A percentile compares a stretch with the other conserved stretches of the same genome.
Conservation (phyloP, 2,329 filamentous ascomycete genomes). For the Fusarium sp. region DNA sequence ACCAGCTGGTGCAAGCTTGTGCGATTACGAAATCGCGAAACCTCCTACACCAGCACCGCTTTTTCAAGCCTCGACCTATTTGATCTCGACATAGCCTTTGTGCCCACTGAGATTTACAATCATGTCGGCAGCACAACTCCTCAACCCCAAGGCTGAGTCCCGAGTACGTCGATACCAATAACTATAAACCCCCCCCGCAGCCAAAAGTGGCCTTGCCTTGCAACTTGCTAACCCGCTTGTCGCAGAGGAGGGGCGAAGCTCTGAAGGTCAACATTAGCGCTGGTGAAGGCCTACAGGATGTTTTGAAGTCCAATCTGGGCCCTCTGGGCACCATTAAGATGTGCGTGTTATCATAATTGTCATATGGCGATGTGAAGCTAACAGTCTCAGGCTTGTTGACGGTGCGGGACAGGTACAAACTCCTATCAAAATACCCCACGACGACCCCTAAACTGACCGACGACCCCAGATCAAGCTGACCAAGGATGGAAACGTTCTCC, state of each 20-base stretch:
- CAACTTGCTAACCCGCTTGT: constrained; percentile 42
- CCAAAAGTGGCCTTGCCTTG: constrained; percentile 30
- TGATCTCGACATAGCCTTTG: constrained; percentile 38
- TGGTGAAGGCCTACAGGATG: constrained; percentile 92
- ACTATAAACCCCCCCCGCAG: constrained; percentile 25
- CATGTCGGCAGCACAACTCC: constrained; percentile 97
- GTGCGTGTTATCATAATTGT: constrained; percentile 57
- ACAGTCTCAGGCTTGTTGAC: constrained; percentile 69
- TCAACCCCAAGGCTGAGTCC: constrained; percentile 99
- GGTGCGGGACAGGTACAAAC: constrained; percentile 72
- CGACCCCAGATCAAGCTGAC: constrained; percentile 88
- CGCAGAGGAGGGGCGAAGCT: constrained; percentile 93
- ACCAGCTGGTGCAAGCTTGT: constrained; percentile 46
- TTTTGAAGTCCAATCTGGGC: constrained; percentile 95
- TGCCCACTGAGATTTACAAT: constrained; percentile 39
- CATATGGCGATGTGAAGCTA: constrained; percentile 32
- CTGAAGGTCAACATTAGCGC: constrained; percentile 96
- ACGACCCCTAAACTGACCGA: constrained; percentile 45
- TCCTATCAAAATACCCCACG: constrained; percentile 42
- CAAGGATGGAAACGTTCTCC: constrained; percentile 93
- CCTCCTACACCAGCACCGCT: constrained; percentile 34
- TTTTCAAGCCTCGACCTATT: constrained; percentile 27
- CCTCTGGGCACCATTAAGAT: constrained; percentile 97
- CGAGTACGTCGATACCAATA: constrained; percentile 70
- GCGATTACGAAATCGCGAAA: constrained; percentile 46